Base-by-base conservation (phyloP, 805 yeast genomes). In the Lipomyces chichibuensis region DNA sequence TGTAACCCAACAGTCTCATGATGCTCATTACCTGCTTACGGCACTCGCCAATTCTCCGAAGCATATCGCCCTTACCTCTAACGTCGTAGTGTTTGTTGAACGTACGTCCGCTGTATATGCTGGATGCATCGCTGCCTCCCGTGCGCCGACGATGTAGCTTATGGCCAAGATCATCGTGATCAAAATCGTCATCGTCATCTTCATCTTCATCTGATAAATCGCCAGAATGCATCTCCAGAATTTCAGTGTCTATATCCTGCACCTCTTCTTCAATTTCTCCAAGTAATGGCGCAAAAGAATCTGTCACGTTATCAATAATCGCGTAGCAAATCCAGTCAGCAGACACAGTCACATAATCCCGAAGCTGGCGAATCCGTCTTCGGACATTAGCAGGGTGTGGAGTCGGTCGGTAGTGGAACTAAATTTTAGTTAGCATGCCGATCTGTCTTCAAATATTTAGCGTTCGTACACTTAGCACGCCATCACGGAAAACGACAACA, bases 321-420 rank as follows among this genome's bases (percentile, higher is more conserved):
- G 98, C 98, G 79, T 95, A 95, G 1, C 97, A 94, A 57, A 95
- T 89, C 99, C 99, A 95, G 77, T 95, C 98, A 0, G 98, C 87
- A 2, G 94, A 86, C 4, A 95, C 97, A 1, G 91, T 91, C 69
- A 95, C 81, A 75, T 93, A 94, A 76, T 95, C 99, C 69, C 88
- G 84, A 69, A 94, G 82, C 70, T 95, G 80, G 65, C 99, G 83
- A 0, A 97, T 96, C 76, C 99, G 86, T 77, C 98, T 84, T 72
- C 99, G 85, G 39, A 95, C 99, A 75, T 95, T 95, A 59, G 92
- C 90, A 0, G 98, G 96, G 77, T 95, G 99, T 2, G 97, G 97
- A 0, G 98, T 92, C 13, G 97, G 94, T 9, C 92, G 88, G 78
- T 91, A 92, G 79, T 95, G 99, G 80, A 95, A 92, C 54, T 62